Conservation (phyloP, 345 rosid genomes). For the Psidium guajava region DNA sequence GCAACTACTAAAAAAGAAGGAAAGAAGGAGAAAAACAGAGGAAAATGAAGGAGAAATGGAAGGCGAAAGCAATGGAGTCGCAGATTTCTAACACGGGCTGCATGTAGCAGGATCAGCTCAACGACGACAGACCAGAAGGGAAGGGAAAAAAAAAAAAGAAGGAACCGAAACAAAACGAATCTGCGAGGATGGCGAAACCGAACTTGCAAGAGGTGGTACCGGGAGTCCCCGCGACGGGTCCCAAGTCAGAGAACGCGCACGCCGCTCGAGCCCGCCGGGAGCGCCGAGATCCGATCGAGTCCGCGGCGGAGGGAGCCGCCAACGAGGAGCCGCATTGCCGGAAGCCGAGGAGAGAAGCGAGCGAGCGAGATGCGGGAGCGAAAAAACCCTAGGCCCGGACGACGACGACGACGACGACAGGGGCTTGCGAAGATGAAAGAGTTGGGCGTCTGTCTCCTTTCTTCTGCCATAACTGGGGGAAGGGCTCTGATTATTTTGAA, state of each 20-base stretch:
- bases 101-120: not conserved
- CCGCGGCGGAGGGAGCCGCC: not conserved
- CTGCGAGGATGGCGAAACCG: not conserved
- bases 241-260: not conserved
- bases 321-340: not conserved
- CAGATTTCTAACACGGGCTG: not conserved
- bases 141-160: too few species aligned
- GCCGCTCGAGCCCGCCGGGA: not conserved
- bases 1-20: not conserved
- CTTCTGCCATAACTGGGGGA: not conserved
- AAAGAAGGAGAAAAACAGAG: not conserved
- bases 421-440: not conserved
- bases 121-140: not conserved
- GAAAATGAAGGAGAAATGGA: not conserved
- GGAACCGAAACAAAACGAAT: not conserved
- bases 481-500: conserved; percentile 34
- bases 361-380: not conserved
- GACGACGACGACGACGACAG: not conserved
- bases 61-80: not conserved
- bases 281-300: not conserved
- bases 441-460: not conserved
- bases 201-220: not conserved
- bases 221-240: not conserved
- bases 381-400: conserved; percentile 19
- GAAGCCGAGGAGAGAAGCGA: not conserved